These are phyloP conservation scores for Coemansia sp. DNA, from an alignment of 192 early-diverging fungal genomes.

Conservation along the genomic window DNA sequence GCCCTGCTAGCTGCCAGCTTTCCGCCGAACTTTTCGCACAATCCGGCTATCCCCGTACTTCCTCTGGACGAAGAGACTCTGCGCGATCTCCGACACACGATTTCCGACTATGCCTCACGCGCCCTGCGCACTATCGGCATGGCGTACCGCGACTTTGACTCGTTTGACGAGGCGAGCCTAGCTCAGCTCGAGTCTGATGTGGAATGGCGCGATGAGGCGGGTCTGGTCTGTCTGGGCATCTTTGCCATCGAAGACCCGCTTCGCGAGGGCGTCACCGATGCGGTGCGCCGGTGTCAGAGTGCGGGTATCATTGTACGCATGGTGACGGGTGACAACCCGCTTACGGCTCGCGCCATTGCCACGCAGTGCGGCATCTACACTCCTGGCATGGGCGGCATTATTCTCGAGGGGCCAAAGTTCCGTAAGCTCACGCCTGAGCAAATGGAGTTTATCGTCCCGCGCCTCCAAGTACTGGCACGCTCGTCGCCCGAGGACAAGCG, in stretches of 20 bases:
- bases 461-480: constrained; percentile 93
- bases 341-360: constrained; percentile 94
- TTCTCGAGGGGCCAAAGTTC: constrained; percentile 96
- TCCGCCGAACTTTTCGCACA: constrained; percentile 52
- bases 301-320: constrained; percentile 97
- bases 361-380: constrained; percentile 91
- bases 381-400: constrained; percentile 73
- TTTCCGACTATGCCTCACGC: constrained; percentile 58
- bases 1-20: constrained; percentile 18
- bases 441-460: constrained; percentile 91
- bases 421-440: constrained; percentile 77
- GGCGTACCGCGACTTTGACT: constrained; percentile 82
- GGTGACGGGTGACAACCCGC: constrained; percentile 98
- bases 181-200: constrained; percentile 45
- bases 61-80: constrained; percentile 55
- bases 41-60: constrained; percentile 53
- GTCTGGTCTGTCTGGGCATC: constrained; percentile 80
- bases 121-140: constrained; percentile 91
- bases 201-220: constrained; percentile 57
- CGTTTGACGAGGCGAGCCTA: constrained; percentile 57
- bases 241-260: constrained; percentile 98
- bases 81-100: constrained; percentile 44
- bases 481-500: constrained; percentile 95
- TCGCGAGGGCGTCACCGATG: constrained; percentile 90
- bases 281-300: constrained; percentile 82